Conservation (phyloP, 805 yeast genomes). For the Candida mattraensis region DNA sequence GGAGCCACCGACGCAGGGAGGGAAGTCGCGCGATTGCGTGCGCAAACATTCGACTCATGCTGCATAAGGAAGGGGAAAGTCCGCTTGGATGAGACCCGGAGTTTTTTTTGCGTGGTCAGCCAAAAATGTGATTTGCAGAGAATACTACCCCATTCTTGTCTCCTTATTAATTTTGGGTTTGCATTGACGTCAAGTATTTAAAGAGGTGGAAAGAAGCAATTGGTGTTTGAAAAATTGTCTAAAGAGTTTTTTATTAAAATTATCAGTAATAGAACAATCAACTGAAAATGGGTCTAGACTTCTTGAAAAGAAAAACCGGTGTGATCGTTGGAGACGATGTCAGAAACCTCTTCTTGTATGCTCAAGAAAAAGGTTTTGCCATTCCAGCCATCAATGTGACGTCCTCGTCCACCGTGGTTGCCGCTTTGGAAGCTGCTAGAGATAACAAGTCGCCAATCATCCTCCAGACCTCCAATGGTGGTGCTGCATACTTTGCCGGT, state of each 20-base stretch:
- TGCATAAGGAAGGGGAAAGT: constrained; percentile 6
- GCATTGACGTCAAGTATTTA: constrained; percentile 5
- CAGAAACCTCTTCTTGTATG: constrained; percentile 79
- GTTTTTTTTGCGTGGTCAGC: constrained; percentile 15
- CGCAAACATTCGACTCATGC: background rate
- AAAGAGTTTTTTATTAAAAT: background rate
- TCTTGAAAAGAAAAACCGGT: constrained; percentile 89
- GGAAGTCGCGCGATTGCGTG: too few relatives aligned
- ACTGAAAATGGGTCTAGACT: constrained; percentile 49
- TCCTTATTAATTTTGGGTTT: too few relatives aligned
- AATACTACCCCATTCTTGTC: too few relatives aligned
- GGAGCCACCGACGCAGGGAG: too few relatives aligned
- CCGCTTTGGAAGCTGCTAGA: constrained; percentile 97
- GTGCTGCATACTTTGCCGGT: constrained; percentile 99
- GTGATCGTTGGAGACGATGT: constrained; percentile 99
- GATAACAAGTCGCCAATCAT: constrained; percentile 94
- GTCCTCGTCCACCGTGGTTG: constrained; percentile 94
- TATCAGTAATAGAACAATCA: background rate
- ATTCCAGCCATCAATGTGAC: constrained; percentile 99
- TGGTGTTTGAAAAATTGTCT: constrained; percentile 1
- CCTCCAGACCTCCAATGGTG: constrained; percentile 97
- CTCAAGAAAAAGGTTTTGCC: constrained; percentile 90
- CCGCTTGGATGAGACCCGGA: constrained; percentile 26
- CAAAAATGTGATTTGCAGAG: too few relatives aligned
- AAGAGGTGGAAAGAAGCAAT: too few relatives aligned